phyloP scores from a whole-genome alignment of 257 asterid genomes.

The Penstemon newberryi region DNA sequence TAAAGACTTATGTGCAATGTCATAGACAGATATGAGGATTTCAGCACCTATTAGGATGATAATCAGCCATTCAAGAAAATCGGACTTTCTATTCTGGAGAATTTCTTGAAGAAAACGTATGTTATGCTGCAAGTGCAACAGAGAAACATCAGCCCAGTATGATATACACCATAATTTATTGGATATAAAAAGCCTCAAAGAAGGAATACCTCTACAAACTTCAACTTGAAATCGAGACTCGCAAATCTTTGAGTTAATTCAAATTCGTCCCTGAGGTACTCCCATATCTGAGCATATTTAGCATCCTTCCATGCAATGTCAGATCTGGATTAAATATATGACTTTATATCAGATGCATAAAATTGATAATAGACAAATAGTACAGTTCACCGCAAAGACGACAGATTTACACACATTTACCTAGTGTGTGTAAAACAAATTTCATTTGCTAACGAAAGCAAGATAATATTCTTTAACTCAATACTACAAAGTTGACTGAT shows the following conservation, averaged over 20 bases:
- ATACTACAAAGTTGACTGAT: too few species aligned
- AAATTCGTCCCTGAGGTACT: slow-evolving; percentile 93
- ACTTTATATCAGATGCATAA: slow-evolving; percentile 21
- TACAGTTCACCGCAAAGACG: too few species aligned
- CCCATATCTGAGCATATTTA: slow-evolving; percentile 98
- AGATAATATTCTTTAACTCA: too few species aligned
- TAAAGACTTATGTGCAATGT: slow-evolving; percentile 61
- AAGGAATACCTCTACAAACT: slow-evolving; percentile 80
- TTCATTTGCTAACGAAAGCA: too few species aligned
- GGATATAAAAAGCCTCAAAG: neutral
- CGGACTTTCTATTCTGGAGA: slow-evolving; percentile 95
- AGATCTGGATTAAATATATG: slow-evolving; percentile 39
- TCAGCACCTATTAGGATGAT: slow-evolving; percentile 87
- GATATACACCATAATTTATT: neutral
- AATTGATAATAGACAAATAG: neutral
- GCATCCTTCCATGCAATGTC: slow-evolving; percentile 98
- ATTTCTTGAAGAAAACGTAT: slow-evolving; percentile 92
- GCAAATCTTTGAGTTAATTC: slow-evolving; percentile 95
- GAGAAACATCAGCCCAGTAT: slow-evolving; percentile 9
- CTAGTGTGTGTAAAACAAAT: too few species aligned
- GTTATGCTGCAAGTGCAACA: slow-evolving; percentile 66
- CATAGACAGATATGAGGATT: slow-evolving; percentile 82
- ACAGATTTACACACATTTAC: too few species aligned
- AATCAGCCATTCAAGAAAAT: slow-evolving; percentile 92
- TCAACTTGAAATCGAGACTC: slow-evolving; percentile 94